Conservation (phyloP, 768 basidiomycete species). For the Phylloporus arenicola region DNA sequence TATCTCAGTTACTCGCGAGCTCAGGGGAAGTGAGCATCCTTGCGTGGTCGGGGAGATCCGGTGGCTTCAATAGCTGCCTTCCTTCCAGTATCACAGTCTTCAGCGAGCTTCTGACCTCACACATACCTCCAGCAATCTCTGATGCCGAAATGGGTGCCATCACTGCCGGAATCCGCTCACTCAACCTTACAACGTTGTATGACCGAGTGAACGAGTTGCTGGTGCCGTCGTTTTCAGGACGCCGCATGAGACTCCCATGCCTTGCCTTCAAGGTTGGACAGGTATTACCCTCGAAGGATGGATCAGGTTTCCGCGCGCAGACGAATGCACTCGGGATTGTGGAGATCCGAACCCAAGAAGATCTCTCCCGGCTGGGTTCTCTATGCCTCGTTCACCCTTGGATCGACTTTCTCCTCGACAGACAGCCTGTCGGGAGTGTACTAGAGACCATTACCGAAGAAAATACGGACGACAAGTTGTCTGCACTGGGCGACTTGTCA, state of each 20-base stretch:
- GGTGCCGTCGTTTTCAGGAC: background rate
- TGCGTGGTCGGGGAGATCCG: too few relatives aligned
- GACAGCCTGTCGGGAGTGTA: too few relatives aligned
- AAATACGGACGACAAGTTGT: too few relatives aligned
- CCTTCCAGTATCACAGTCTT: background rate
- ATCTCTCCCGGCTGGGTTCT: too few relatives aligned
- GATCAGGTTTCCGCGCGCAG: background rate
- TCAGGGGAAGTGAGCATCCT: too few relatives aligned
- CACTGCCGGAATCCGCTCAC: background rate
- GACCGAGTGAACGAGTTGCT: background rate
- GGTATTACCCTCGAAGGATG: background rate
- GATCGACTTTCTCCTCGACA: too few relatives aligned
- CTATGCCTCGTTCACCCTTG: too few relatives aligned
- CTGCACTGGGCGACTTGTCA: too few relatives aligned
- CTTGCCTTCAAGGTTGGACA: slow-evolving; percentile 1
- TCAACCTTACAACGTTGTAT: background rate
- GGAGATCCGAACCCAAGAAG: slow-evolving; percentile 5
- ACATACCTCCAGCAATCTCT: background rate
- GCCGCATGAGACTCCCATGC: slow-evolving; percentile 7
- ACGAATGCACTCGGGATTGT: slow-evolving; percentile 2
- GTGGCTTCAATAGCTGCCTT: slow-evolving; percentile 4
- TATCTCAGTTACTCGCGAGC: too few relatives aligned
- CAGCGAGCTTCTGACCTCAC: background rate
- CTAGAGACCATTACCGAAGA: too few relatives aligned
- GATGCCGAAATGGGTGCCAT: background rate